Evolutionary conservation across 2,329 filamentous ascomycete species (phyloP), one percentile per base, ranked within the genome.

Genomic region (Intubia oerlemansii): DNA sequence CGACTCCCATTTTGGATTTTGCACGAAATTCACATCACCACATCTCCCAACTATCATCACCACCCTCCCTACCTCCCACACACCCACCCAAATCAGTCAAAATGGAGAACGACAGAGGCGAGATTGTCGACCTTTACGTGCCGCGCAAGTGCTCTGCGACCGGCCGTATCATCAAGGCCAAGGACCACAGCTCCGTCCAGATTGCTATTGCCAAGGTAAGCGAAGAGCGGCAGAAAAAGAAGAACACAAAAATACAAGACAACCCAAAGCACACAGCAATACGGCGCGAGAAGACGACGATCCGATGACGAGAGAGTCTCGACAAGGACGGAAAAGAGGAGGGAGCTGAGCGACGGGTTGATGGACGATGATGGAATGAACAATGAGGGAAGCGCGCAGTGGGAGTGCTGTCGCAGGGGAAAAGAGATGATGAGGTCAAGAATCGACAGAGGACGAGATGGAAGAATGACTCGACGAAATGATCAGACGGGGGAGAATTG

Each of bases 91-190:
- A 22, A 30, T 28, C 39, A 50, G 41, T 41, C 51, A 57, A 50
- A 53, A 98, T 95, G 88, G 88, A 98, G 73, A 98, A 98, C 82
- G 88, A 95, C 69, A 82, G 33, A 31, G 38, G 37, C 29, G 36
- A 40, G 32, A 37, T 40, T 23, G 37, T 40, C 32, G 38, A 40
- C 30, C 35, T 40, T 57, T 91, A 91, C 74, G 79, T 92, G 68
- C 82, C 82, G 56, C 81, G 85, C 69, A 95, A 93, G 69, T 95
- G 85, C 79, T 81, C 71, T 59, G 84, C 84, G 48, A 92, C 85
- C 59, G 90, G 91, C 80, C 81, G 88, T 64, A 93, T 95, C 70
- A 95, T 98, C 75, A 93, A 93, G 69, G 82, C 88, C 67, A 93
- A 95, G 68, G 88, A 98, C 65, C 88, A 98, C 71, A 85, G 81